Base-by-base conservation (phyloP, 306 rosid species). In the Canavalia ensiformis region DNA sequence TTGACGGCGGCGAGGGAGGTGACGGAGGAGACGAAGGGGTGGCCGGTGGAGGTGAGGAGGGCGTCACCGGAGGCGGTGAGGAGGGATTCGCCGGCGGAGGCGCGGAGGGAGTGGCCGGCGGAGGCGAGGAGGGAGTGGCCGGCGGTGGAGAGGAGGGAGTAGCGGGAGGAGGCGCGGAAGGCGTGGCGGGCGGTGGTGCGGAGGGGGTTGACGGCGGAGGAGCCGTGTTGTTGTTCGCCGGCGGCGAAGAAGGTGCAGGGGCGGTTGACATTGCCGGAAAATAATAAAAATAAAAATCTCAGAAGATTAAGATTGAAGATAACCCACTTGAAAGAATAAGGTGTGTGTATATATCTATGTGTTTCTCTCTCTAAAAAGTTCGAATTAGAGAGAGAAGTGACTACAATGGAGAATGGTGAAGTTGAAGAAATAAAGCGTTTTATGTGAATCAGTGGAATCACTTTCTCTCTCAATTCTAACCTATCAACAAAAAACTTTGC, bases 211-310 rank as follows among this genome's bases (percentile, higher is more conserved):
- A 89, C 56, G 8, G 89, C 80, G 25, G 89, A 2, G 76, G 44
- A 2, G 86, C 55, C 7, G 85, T 49, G 3, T 76, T 31, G 4
- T 68, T 85, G 67, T 0, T 9, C 1, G 88, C 7, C 60, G 91
- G 90, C 49, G 93, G 86, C 31, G 90, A 77, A 0, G 89, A 10
- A 5, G 92, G 93, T 0, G 90, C 80, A 82, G 94, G 91, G 1
- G 90, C 84, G 8, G 91, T 76, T 5, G 94, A 89, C 94, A 91
- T 91, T 82, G 57, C 7, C 1, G 34, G 30, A 55, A 5, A 13
- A 46, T 12, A 49, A 6, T 30, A 30, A 33, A 18, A 35, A 12
- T 0, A 13, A 7, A 5, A 80, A 35, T 3, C 5, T 9, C 1
- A 82, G 31, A 29, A 63, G 46, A 56, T 29, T 25, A 33, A n/a